Base-by-base conservation (phyloP, 2,329 filamentous ascomycete genomes). In the Hypoxylon sp. region DNA sequence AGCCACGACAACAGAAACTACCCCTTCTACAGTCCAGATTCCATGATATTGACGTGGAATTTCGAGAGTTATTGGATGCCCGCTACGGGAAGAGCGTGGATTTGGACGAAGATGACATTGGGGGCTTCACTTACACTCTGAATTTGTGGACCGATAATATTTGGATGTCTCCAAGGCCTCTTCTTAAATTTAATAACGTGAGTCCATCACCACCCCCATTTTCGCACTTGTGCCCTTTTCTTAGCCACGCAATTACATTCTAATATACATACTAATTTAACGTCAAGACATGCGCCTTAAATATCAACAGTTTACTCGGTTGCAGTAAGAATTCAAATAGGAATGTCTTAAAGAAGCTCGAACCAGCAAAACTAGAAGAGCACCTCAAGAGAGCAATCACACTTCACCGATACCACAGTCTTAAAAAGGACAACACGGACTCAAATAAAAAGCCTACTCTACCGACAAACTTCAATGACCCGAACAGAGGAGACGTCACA, bases 51-150 rank as follows among this genome's bases (percentile, higher is more conserved):
- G 61, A 70, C 13, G 19, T 14, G 1, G 37, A 29, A 11, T 70
- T 70, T 22, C 42, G 31, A 26, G 22, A 14, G 9, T 8, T 70
- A 3, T 13, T 47, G 10, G 31, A n/a, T 5, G 26, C 22, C 14
- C 47, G 47, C 5, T 70, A 64, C 39, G 63, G 63, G 1, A 5
- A 13, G 13, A 64, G 54, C 5, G 51, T 64, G 17, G 39, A 48
- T 2, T 19, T 58, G 3, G 26, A 37, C 10, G 56, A 46, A 3
- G 14, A 10, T 14, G 8, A 33, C 5, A 35, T 19, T n/a, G 39
- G 5, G 14, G 17, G 17, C 26, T 19, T 24, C 26, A 47, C 54
- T 1, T 56, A 56, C 14, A 35, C 54, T 3, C 6, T 31, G 26
- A 56, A 17, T 5, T 29, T 33, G 22, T 24, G 29, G 26, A 24